Conservation (phyloP, 805 yeast species). For the Lachancea sp. region DNA sequence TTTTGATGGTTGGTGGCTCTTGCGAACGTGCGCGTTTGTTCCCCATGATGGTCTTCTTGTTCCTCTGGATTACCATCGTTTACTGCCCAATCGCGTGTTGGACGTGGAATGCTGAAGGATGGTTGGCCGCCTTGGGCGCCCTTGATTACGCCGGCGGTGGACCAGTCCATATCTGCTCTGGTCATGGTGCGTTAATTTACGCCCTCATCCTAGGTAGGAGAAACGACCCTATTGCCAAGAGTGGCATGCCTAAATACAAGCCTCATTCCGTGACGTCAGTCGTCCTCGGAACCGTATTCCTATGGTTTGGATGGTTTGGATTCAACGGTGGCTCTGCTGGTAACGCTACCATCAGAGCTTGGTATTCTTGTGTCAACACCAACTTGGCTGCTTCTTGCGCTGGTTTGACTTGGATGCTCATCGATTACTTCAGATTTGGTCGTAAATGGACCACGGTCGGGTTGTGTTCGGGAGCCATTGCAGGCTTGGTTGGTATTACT, state of each 20-base stretch:
- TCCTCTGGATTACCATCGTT: slow-evolving; percentile 90
- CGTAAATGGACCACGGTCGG: slow-evolving; percentile 92
- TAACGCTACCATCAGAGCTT: slow-evolving; percentile 84
- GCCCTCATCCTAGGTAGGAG: slow-evolving; percentile 91
- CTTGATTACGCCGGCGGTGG: slow-evolving; percentile 98
- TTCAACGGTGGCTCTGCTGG: slow-evolving; percentile 99
- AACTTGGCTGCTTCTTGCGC: slow-evolving; percentile 91
- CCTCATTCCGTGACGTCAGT: slow-evolving; percentile 91
- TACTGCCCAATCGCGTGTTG: slow-evolving; percentile 95
- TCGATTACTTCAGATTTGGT: slow-evolving; percentile 81
- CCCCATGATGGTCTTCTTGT: slow-evolving; percentile 93
- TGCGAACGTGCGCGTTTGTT: slow-evolving; percentile 94
- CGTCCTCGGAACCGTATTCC: slow-evolving; percentile 86
- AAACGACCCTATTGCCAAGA: slow-evolving; percentile 61
- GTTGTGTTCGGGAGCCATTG: slow-evolving; percentile 86
- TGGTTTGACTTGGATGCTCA: slow-evolving; percentile 89
- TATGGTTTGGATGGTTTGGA: slow-evolving; percentile 99
- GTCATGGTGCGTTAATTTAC: slow-evolving; percentile 91
- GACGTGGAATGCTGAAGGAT: slow-evolving; percentile 95
- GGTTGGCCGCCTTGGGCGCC: slow-evolving; percentile 79
- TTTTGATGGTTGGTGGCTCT: slow-evolving; percentile 95
- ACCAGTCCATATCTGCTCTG: slow-evolving; percentile 93
- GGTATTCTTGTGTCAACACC: slow-evolving; percentile 91
- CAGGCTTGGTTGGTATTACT: slow-evolving; percentile 91
- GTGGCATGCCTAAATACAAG: slow-evolving; percentile 77